Evolutionary conservation across 2,329 filamentous ascomycete genomes (phyloP), one percentile per base, ranked within the genome.

Genomic region (Pseudocercospora fijiensis): DNA sequence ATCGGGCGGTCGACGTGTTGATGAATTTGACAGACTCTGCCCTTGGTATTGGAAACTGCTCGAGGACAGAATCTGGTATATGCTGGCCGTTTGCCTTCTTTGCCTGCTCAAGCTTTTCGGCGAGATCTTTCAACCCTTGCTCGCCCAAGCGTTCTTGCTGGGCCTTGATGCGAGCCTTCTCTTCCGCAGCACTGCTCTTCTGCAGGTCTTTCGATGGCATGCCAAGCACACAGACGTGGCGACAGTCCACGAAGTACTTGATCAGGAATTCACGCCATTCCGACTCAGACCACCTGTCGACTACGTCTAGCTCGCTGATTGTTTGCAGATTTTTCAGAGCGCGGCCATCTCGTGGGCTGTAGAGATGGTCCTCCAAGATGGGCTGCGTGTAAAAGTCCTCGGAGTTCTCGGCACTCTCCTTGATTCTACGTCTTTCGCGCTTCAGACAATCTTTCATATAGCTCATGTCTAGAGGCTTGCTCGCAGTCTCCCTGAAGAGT

Each of bases 11-110:
- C 6, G 85, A 87, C 0, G 92, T 95, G 67, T 92, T 85, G 71
- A 97, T 96, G 77, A 99, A 98, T 75, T 96, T 92, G 57, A 99
- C 97, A 0, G 92, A 96, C 8, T 96, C 90, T 0, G 91, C 91
- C 30, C 88, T 85, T 0, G 95, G 95, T 10, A 98, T 90, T 47
- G 86, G 82, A 82, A 96, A 96, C 60, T 86, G 82, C 64, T 92
- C 89, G 13, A 99, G 83, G n/a, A 97, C 80, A 2, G 90, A 86
- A 24, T 86, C 83, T 0, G 95, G 95, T 62, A 99, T 96, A 7
- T 91, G 87, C 71, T 88, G 86, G 69, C 97, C 91, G 72, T 98
- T 99, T 77, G 93, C 90, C 18, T 87, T 85, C 78, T 96, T 96
- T 7, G 95, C 94, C 45, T 86, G 83, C 62, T 96, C 90, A 4